phyloP scores from a whole-genome alignment of 257 asterid species.

The Solanum okadae region DNA sequence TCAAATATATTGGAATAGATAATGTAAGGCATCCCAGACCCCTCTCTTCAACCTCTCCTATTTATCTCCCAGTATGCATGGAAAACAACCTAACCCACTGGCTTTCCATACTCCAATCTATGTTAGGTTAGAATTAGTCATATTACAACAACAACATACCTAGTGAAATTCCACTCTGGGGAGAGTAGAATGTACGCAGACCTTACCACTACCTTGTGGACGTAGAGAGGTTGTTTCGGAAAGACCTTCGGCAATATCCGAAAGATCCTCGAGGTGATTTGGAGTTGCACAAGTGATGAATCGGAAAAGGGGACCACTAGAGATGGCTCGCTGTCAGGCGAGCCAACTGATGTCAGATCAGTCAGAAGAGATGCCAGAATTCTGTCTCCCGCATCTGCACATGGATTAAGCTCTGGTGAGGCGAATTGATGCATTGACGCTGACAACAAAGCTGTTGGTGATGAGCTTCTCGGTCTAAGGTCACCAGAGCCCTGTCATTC shows the following conservation, averaged over 20 bases:
- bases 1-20: neutral
- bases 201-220: neutral
- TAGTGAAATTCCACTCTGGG: neutral
- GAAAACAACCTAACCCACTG: neutral
- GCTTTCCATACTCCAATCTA: neutral
- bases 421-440: too few relatives aligned
- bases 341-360: neutral
- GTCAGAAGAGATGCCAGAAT: neutral
- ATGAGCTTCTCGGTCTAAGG: neutral
- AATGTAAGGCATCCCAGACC: neutral
- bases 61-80: neutral
- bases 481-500: neutral
- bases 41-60: neutral
- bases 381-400: neutral
- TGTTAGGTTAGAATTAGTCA: neutral
- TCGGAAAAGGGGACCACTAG: neutral
- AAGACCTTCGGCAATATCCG: neutral
- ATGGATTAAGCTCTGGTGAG: neutral
- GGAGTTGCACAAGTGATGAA: neutral
- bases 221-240: neutral
- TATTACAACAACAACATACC: neutral
- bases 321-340: neutral
- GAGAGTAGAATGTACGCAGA: neutral
- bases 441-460: neutral
- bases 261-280: neutral